Evolutionary conservation across 2,329 filamentous ascomycete species (phyloP), one percentile per base, ranked within the genome.

Genomic region (Xylariaceae sp.): DNA sequence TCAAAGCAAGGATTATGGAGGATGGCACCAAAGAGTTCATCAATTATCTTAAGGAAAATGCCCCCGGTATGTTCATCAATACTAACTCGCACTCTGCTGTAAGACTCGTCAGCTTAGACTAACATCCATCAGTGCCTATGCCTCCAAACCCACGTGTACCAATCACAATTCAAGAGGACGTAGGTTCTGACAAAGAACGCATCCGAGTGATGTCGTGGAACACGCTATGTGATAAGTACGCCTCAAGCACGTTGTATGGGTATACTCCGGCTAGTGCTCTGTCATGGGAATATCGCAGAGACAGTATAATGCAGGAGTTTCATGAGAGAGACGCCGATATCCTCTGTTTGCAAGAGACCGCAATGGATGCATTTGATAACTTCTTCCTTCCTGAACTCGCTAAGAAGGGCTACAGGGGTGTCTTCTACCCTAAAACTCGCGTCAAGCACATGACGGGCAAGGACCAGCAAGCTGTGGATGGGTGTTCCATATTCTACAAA

Each of bases 401-500:
- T 2, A 88, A 91, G 66, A 83, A 89, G 67, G 92, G 94, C 64
- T 99, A 98, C 82, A 96, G 92, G 77, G 94, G 95, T 21, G 88
- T 96, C 3, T 96, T 94, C 71, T 96, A 90, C 85, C 91, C 93
- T 40, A 94, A 96, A 73, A 89, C 90, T 37, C 87, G 95, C 70
- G 91, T 93, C 31, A 90, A 90, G 76, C 97, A 94, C 7, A 96
- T 98, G 91, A 85, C 85, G 12, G 92, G 96, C 69, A 91, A 89
- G 75, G 92, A 97, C 65, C 90, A 92, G 4, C 90, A 89, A 68
- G 81, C 83, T n/a, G 94, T 99, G 11, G 95, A 99, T 75, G 95
- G 95, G 9, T 98, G 95, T 75, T 95, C 95, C 29, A 94, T 93
- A 48, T 98, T 99, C 76, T 98, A 91, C 83, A 98, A 96, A 78